Evolutionary conservation across 2,329 filamentous ascomycete species (phyloP).

Genomic region (Diaporthe sp.): DNA sequence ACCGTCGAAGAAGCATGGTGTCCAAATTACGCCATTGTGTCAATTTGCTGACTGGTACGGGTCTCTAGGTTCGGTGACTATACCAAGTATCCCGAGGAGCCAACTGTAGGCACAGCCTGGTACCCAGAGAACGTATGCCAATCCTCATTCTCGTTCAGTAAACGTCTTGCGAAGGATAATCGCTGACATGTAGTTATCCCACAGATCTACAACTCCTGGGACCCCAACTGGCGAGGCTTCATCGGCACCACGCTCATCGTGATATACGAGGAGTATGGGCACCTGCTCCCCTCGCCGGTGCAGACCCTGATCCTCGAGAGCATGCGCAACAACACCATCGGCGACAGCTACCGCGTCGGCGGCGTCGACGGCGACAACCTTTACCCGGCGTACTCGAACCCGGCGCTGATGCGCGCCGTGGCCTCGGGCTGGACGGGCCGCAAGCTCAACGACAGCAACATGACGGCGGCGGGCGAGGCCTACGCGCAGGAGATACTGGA

Average conservation of each 20-base stretch:
- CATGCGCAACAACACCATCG: slow-evolving; percentile 66
- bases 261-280: slow-evolving; percentile 68
- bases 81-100: slow-evolving; percentile 68
- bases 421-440: slow-evolving; percentile 70
- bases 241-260: slow-evolving; percentile 70
- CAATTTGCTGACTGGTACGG: not conserved
- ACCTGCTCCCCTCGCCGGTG: slow-evolving; percentile 55
- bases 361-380: slow-evolving; percentile 71
- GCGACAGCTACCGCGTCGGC: slow-evolving; percentile 72
- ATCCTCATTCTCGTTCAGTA: not conserved
- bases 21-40: not conserved
- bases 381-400: slow-evolving; percentile 73
- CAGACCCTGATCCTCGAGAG: slow-evolving; percentile 63
- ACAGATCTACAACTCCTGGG: slow-evolving; percentile 69
- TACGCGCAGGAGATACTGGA: slow-evolving; percentile 68
- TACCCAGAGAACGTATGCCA: slow-evolving; percentile 52
- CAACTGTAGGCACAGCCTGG: slow-evolving; percentile 62
- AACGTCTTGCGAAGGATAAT: accelerated
- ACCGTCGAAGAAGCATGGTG: no score
- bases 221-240: slow-evolving; percentile 75
- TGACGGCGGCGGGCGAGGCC: slow-evolving; percentile 68
- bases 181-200: not conserved
- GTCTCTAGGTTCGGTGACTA: slow-evolving; percentile 60
- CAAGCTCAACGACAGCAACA: slow-evolving; percentile 66
- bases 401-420: slow-evolving; percentile 72